Base-by-base conservation (phyloP, 1,284 basidiomycete genomes). In the Malassezia nana region DNA sequence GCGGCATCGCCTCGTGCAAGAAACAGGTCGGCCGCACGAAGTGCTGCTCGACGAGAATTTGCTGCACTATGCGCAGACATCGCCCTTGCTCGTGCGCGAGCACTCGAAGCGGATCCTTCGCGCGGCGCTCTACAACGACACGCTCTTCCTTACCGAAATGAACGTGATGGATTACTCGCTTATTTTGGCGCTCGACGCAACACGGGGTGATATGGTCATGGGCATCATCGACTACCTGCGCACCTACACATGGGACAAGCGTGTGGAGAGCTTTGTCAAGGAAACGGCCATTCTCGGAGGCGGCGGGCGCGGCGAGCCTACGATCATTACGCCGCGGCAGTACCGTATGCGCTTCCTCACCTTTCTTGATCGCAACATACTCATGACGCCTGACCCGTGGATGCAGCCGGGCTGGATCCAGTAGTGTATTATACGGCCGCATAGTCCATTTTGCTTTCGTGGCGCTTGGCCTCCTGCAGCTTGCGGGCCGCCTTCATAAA, bases 91-190 rank as follows among this genome's bases (percentile, higher is more conserved):
- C 72, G 80, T 99, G 22, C 85, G 89, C 35, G 94, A 98, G 75
- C 89, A 95, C 67, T 86, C 87, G 0, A 96, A 98, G 76, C 84
- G 88, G 16, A 88, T 95, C 51, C 77, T 99, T 15, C 82, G 88
- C 26, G 86, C 87, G 13, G 86, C 91, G 15, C 78, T 98, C 38
- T 89, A 83, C 78, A 96, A 94, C 69, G 94, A 98, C 74, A 66
- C 78, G 32, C 76, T 80, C 4, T 98, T 98, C 76, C 77, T 98
- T 42, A 85, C 87, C 9, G 89, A 91, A 61, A 84, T 95, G 62
- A 94, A 96, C 71, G 69, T 73, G 51, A 98, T 99, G 94, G 94
- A 99, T 76, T 99, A 99, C 75, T 96, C 91, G 18, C 78, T 99
- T 15, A 85, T 98, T 35, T 89, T 91, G 22, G 94, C 92, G 15